Percentiles rank a stretch among this genome's conserved stretches.
phyloP scores from a whole-genome alignment of 2,329 filamentous ascomycete genomes.

The Trichoderma simmonsii region DNA sequence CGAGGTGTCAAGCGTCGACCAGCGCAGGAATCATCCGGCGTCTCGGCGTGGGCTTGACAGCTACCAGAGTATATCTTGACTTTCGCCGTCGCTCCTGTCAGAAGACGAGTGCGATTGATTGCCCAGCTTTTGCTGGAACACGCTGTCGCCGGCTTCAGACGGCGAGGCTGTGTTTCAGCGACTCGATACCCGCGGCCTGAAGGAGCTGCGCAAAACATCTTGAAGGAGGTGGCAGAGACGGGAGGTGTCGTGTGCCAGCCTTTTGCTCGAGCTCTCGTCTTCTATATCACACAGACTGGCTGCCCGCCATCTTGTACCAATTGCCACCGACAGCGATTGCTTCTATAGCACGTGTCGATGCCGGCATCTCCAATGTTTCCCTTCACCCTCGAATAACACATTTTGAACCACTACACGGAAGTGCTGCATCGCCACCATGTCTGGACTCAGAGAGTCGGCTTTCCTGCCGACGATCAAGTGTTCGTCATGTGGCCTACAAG shows the following conservation, averaged over 20 bases:
- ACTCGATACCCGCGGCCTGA: not conserved
- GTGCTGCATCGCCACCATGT: conserved; percentile 38
- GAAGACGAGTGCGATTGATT: not conserved
- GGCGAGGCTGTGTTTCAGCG: conserved; percentile 9
- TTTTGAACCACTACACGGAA: not conserved
- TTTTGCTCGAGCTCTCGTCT: not conserved
- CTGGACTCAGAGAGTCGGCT: conserved; percentile 58
- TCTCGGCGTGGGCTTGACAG: conserved; percentile 8
- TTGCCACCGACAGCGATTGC: not conserved
- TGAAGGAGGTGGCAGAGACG: not conserved
- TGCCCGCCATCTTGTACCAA: not conserved
- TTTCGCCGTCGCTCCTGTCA: not conserved
- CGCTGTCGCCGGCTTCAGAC: not conserved
- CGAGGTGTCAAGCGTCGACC: conserved; percentile 15
- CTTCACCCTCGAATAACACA: conserved; percentile 1
- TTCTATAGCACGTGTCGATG: not conserved
- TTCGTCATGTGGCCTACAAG: conserved; percentile 71
- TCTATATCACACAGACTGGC: not conserved
- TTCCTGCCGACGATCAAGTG: conserved; percentile 85
- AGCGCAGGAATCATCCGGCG: conserved; percentile 9
- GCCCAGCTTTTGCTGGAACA: not conserved
- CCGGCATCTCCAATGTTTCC: conserved; percentile 12
- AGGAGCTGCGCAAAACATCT: not conserved
- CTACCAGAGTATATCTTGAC: not conserved
- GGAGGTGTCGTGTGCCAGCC: not conserved